These are phyloP conservation scores for Hebeloma cylindrosporum DNA, from an alignment of 768 basidiomycete genomes.

Conservation along the genomic window DNA sequence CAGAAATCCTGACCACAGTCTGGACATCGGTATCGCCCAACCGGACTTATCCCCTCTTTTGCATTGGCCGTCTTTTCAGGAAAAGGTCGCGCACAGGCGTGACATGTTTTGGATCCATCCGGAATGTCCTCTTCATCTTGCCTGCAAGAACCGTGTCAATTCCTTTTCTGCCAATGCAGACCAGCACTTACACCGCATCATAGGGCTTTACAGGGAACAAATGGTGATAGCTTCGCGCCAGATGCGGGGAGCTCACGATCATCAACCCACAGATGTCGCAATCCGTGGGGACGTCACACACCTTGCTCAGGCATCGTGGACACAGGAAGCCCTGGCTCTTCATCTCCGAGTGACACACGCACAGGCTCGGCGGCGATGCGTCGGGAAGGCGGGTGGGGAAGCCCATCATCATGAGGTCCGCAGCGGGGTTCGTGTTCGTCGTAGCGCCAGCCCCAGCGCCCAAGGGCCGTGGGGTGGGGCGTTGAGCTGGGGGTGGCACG, in stretches of 20 bases:
- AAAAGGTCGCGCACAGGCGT: conserved; percentile 79
- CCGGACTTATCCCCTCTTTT: conserved; percentile 73
- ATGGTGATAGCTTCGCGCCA: conserved; percentile 94
- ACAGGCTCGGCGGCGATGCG: conserved; percentile 78
- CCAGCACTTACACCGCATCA: conserved; percentile 66
- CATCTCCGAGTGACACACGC: conserved; percentile 91
- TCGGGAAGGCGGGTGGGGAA: conserved; percentile 93
- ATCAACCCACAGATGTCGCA: conserved; percentile 96
- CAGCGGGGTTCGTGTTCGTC: conserved; percentile 54
- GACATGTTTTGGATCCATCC: conserved; percentile 50
- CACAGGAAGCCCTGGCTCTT: conserved; percentile 94
- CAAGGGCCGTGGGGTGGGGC: conserved; percentile 45
- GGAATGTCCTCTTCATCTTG: conserved; percentile 42
- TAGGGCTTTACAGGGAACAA: conserved; percentile 93
- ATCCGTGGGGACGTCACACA: conserved; percentile 98
- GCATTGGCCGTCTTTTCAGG: conserved; percentile 40
- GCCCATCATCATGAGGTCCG: conserved; percentile 99
- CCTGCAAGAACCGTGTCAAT: conserved; percentile 14
- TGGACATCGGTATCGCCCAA: conserved; percentile 87
- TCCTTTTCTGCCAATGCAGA: conserved; percentile 5
- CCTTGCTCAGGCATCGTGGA: conserved; percentile 87
- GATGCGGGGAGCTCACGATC: conserved; percentile 97
- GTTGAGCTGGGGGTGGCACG: conserved; percentile 91
- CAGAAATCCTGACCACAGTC: conserved; percentile 89
- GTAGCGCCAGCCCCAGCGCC: conserved; percentile 36